phyloP scores from a whole-genome alignment of 768 basidiomycete species.

The Leccinellum albellum region DNA sequence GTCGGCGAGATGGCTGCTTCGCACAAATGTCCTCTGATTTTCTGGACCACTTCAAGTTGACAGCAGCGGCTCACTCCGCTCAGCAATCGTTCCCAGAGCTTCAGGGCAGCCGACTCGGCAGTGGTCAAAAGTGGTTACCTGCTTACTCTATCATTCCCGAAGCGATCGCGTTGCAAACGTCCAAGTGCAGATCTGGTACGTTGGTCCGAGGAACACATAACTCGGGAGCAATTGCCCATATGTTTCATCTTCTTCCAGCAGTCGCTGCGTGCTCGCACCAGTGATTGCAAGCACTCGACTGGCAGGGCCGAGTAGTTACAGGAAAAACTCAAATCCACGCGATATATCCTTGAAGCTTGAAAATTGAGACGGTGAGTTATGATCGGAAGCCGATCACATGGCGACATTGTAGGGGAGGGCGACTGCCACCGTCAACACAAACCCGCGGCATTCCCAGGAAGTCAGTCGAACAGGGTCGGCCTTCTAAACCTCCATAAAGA shows the following conservation, averaged over 20 bases:
- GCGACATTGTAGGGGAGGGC: slow-evolving; percentile 4
- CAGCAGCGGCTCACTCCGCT: too few species aligned
- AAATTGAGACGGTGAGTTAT: background rate
- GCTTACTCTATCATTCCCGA: background rate
- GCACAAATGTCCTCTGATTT: too few species aligned
- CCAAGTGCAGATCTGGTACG: background rate
- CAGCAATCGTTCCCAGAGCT: too few species aligned
- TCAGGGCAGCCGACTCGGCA: background rate
- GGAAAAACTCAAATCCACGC: background rate
- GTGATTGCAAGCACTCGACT: background rate
- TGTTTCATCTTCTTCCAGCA: background rate
- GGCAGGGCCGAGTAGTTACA: background rate
- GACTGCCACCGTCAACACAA: slow-evolving; percentile 6
- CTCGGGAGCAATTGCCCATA: background rate
- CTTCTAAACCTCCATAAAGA: slow-evolving; percentile 12
- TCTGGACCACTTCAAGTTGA: too few species aligned
- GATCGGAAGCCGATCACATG: slow-evolving; percentile 5
- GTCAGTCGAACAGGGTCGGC: slow-evolving; percentile 2
- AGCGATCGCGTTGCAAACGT: background rate
- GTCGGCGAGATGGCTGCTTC: background rate
- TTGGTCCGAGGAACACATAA: background rate
- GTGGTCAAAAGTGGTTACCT: background rate
- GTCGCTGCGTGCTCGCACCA: background rate
- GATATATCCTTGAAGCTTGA: background rate
- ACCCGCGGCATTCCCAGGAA: slow-evolving; percentile 24